Conservation (phyloP, 2,329 filamentous ascomycete genomes). For the Paraphoma chrysanthemicola region DNA sequence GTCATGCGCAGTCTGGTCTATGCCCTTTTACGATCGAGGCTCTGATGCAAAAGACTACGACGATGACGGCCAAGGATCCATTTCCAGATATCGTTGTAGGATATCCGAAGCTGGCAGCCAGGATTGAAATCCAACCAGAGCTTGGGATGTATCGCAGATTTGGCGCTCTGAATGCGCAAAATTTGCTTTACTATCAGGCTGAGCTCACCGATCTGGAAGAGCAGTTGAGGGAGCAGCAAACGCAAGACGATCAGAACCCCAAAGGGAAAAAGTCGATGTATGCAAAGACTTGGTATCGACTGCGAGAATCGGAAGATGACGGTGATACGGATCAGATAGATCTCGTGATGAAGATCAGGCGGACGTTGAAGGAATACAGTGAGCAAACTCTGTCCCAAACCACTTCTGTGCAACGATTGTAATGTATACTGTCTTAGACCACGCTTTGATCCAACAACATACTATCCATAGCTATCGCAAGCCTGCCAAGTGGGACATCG, state of each 20-base stretch:
- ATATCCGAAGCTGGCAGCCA: slow-evolving; percentile 10
- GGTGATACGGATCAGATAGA: slow-evolving; percentile 12
- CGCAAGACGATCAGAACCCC: background rate
- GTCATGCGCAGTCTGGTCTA: too few relatives aligned
- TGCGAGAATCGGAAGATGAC: slow-evolving; percentile 3
- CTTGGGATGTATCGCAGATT: slow-evolving; percentile 6
- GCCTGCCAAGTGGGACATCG: slow-evolving; percentile 2
- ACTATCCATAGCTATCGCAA: slow-evolving; percentile 10
- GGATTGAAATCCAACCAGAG: slow-evolving; percentile 7
- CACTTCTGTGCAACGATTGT: too few relatives aligned
- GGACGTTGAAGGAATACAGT: slow-evolving; percentile 20
- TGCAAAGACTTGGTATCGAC: slow-evolving; percentile 9
- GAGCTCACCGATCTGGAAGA: slow-evolving; percentile 6
- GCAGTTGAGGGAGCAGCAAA: slow-evolving; percentile 3
- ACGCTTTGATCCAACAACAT: slow-evolving; percentile 25
- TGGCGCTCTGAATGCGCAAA: slow-evolving; percentile 8
- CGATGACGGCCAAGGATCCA: too few relatives aligned
- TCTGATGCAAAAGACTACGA: too few relatives aligned
- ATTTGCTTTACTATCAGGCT: slow-evolving; percentile 14
- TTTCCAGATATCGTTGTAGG: background rate
- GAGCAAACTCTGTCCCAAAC: slow-evolving; percentile 8
- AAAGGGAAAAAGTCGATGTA: background rate
- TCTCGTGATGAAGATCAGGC: slow-evolving; percentile 13
- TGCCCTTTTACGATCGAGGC: too few relatives aligned
- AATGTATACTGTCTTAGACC: slow-evolving; percentile 12